phyloP scores from a whole-genome alignment of 768 basidiomycete species.

The Russula foetens region DNA sequence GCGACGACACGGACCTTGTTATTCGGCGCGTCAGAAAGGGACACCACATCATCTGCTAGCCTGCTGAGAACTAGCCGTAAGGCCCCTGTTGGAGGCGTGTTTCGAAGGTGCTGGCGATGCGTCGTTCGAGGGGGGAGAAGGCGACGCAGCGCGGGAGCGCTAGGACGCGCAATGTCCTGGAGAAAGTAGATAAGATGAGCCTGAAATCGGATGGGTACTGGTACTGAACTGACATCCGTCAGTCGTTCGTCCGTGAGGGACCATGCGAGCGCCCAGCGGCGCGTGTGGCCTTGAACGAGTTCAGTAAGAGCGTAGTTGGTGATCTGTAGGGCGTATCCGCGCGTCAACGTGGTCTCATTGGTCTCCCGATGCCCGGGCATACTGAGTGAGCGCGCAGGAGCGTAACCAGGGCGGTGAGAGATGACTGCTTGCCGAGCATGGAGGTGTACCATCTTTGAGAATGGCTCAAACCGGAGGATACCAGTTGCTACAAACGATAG shows the following conservation, averaged over 20 bases:
- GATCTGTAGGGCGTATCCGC: constrained; percentile 39
- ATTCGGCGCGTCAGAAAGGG: background rate
- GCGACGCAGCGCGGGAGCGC: constrained; percentile 37
- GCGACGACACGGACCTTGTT: constrained; percentile 3
- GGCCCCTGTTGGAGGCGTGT: constrained; percentile 20
- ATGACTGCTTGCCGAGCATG: constrained; percentile 82
- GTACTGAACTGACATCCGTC: constrained; percentile 57
- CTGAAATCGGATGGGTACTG: background rate
- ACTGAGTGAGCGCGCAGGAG: constrained; percentile 43
- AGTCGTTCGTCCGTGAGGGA: constrained; percentile 56
- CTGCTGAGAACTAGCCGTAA: constrained; percentile 29
- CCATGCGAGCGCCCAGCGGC: constrained; percentile 93
- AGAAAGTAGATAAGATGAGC: constrained; percentile 30
- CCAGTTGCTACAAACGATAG: background rate
- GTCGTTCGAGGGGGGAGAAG: constrained; percentile 54
- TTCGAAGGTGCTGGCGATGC: constrained; percentile 33
- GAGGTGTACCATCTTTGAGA: constrained; percentile 80
- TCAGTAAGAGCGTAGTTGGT: constrained; percentile 81
- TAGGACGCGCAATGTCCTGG: constrained; percentile 32
- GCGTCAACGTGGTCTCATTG: background rate
- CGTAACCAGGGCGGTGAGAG: constrained; percentile 53
- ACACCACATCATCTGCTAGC: constrained; percentile 26
- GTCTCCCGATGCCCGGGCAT: constrained; percentile 2
- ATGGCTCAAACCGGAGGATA: background rate
- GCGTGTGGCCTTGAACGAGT: constrained; percentile 79